Base-by-base conservation (phyloP, 768 basidiomycete species). In the Daedaleopsis sinensis region DNA sequence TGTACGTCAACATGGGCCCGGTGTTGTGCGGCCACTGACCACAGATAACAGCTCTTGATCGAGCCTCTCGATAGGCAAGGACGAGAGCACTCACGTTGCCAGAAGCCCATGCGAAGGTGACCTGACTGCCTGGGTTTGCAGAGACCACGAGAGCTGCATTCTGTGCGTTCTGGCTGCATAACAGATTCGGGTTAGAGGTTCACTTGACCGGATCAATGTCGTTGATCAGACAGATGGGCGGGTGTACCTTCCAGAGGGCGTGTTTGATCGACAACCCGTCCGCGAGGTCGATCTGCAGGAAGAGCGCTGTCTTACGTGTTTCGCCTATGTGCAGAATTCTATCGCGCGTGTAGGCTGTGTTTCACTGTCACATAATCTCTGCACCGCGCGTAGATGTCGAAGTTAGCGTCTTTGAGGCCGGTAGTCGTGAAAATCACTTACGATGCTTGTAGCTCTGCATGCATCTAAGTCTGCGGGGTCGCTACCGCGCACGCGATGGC, bases 401-500 rank as follows among this genome's bases (percentile, higher is more conserved):
- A n/a, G n/a, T n/a, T n/a, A n/a, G n/a, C n/a, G n/a, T n/a, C n/a
- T n/a, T n/a, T n/a, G n/a, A n/a, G n/a, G n/a, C n/a, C n/a, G n/a
- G n/a, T n/a, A n/a, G n/a, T n/a, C n/a, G n/a, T n/a, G n/a, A n/a
- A n/a, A n/a, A n/a, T n/a, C n/a, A n/a, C n/a, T n/a, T n/a, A n/a
- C n/a, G n/a, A n/a, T n/a, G n/a, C n/a, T n/a, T n/a, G n/a, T n/a
- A n/a, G n/a, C n/a, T n/a, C n/a, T n/a, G n/a, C n/a, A n/a, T n/a
- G n/a, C n/a, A n/a, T n/a, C n/a, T n/a, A n/a, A 3, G 7, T 32
- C 27, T 7, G 93, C 93, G 54, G 79, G n/a, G n/a, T 74, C 1
- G 93, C 81, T 1, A 94, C 84, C 2, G 88, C 82, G 57, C 75
- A 79, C 11, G 92, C 86, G 59, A 96, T 91, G 0, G 88, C 90